Base-by-base conservation (phyloP, 495 filamentous ascomycete species). In the Hyaloscypha variabilis region DNA sequence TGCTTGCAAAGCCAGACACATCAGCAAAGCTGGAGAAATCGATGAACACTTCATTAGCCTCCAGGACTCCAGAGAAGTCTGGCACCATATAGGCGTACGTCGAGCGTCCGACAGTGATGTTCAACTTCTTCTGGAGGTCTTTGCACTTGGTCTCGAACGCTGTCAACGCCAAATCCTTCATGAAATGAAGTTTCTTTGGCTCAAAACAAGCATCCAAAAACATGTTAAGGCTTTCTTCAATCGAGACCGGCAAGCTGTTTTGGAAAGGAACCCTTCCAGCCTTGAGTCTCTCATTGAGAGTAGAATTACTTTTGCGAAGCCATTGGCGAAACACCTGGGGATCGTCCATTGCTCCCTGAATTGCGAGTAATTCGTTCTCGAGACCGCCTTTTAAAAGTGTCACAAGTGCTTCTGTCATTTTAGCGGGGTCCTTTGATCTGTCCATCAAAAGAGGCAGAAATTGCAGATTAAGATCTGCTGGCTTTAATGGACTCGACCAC, bases 51-150 rank as follows among this genome's bases (percentile, higher is more conserved):
- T 97, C 91, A 42, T 88, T 84, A 64, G 90, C 86, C 52, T 87
- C 80, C 0, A 97, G 78, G 0, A 91, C 78, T 0, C 83, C 87
- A 29, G 82, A 83, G 6, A 92, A 92, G 76, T 97, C 94, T 1
- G 91, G 87, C 24, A 96, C 86, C 76, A 94, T 96, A 70, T 87
- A 92, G 0, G 90, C 81, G 70, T 89, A 90, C 0, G 92, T 90
- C 0, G 93, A 95, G n/a, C 85, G 79, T 0, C 84, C 86, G 8
- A 97, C 81, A 25, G 80, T 82, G 36, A 97, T 89, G 56, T 90
- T 90, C 46, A 94, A 76, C 34, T 87, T 85, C 1, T 87, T 79
- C 67, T 81, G 84, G 49, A 80, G 78, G 8, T 82, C 74, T 26
- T 76, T 76, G 19, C 91, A 81, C 11, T 87, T 77, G 0, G 79